phyloP scores from a whole-genome alignment of 1,284 basidiomycete species.

The Ganoderma resinaceum region DNA sequence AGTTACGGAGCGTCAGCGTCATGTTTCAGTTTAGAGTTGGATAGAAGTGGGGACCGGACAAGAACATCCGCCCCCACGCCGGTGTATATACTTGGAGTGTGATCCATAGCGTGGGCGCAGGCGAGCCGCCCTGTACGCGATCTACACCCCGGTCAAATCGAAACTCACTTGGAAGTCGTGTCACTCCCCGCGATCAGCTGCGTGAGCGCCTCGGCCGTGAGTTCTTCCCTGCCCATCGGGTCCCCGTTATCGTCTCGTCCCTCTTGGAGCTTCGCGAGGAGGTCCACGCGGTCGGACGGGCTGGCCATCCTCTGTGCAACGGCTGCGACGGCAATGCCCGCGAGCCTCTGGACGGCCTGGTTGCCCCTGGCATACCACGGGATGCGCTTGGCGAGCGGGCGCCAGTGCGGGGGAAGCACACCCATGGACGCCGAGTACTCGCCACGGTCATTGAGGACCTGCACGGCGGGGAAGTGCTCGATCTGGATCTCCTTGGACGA shows the following conservation, averaged over 20 bases:
- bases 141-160: not conserved
- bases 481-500: constrained; percentile 47
- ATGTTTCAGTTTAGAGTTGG: not conserved
- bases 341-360: constrained; percentile 74
- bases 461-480: constrained; percentile 78
- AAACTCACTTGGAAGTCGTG: constrained; percentile 80
- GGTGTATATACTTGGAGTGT: not conserved
- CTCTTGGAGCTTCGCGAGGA: constrained; percentile 81
- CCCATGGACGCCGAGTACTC: constrained; percentile 90
- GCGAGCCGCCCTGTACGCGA: no score
- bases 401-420: constrained; percentile 75
- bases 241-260: constrained; percentile 83
- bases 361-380: constrained; percentile 83
- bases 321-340: constrained; percentile 84
- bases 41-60: not conserved
- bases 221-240: constrained; percentile 78
- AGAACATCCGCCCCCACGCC: not conserved
- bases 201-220: constrained; percentile 88
- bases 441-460: constrained; percentile 90
- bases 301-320: constrained; percentile 77
- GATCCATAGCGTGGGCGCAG: not conserved
- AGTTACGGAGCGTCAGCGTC: not conserved
- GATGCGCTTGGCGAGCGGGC: constrained; percentile 65
- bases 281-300: constrained; percentile 72
- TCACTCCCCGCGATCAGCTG: constrained; percentile 88